Base-by-base conservation (phyloP, 2,329 filamentous ascomycete genomes). In the Fusarium sarcochroum region DNA sequence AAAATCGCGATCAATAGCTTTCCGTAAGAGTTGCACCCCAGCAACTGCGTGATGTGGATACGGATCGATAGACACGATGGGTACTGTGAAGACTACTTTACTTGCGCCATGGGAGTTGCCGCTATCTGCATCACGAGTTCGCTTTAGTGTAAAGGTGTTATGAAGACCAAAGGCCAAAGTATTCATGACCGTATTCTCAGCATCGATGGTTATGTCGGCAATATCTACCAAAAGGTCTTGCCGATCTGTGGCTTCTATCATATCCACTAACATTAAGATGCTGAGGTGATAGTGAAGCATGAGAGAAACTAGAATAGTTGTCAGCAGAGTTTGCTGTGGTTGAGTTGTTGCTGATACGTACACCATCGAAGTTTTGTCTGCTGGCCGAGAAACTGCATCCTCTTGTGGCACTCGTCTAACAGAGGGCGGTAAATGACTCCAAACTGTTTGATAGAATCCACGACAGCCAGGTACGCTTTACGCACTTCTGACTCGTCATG, bases 241-340 rank as follows among this genome's bases (percentile, higher is more conserved):
- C 2, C 75, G 72, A 30, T 76, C 71, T 0, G 75, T 72, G 3
- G 70, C 76, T 34, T 78, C 75, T 18, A 78, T 74, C 4, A 73
- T 71, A 25, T 78, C 76, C 1, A 73, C 58, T 2, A 77, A 52
- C 70, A 78, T 76, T 2, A 78, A 40, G 9, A 78, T 77, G 61
- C 76, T 76, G 7, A 78, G 68, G 23, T 78, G 73, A 27, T 77
- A 78, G 40, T 78, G 76, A 13, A 78, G 67, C 76, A 77, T 78
- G 1, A 77, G 70, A 17, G 75, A 76, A 53, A 77, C 76, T 76
- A 20, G 0, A 15, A 7, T 3, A 10, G 6, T 4, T 3, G 37
- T 68, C 0, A 68, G 15, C 4, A 23, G 1, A 1, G 10, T 30
- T 17, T 30, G 34, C 34, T 3, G 11, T 11, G 2, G 11, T 2